Conservation (phyloP, 78 protist species). For the Polysphondylium violaceum region DNA sequence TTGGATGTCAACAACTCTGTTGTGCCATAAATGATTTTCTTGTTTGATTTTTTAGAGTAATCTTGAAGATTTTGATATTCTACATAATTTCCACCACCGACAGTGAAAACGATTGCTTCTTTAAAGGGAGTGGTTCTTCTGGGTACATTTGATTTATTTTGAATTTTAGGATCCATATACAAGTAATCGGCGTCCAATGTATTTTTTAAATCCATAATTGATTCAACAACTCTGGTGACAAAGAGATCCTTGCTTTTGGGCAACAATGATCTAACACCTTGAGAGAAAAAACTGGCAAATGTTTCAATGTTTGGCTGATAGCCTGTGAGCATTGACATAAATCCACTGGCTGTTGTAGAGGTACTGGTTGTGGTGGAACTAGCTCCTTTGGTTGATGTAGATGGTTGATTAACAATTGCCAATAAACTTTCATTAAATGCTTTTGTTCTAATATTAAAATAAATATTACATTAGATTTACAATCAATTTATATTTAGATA, state of each 20-base stretch:
- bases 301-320: constrained; percentile 53
- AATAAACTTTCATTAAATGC: constrained; percentile 55
- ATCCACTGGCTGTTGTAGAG: constrained; percentile 20
- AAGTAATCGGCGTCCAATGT: constrained; percentile 73
- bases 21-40: constrained; percentile 81
- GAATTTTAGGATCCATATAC: constrained; percentile 89
- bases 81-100: constrained; percentile 96
- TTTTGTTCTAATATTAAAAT: constrained; percentile 13
- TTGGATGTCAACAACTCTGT: constrained; percentile 79
- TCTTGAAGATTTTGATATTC: constrained; percentile 93
- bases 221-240: constrained; percentile 83
- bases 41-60: constrained; percentile 71
- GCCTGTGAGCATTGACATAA: constrained; percentile 51
- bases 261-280: constrained; percentile 69
- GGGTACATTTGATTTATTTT: constrained; percentile 51
- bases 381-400: neutral
- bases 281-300: constrained; percentile 60
- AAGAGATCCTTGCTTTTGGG: constrained; percentile 79
- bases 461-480: neutral
- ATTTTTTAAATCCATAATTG: constrained; percentile 85
- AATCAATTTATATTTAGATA: neutral
- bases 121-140: constrained; percentile 80
- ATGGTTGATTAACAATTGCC: constrained; percentile 27
- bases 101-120: constrained; percentile 92
- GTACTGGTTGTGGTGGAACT: neutral